These are phyloP conservation scores for Phycomyces blakesleeanus DNA, from an alignment of 192 early-diverging fungal species.

Conservation along the genomic window DNA sequence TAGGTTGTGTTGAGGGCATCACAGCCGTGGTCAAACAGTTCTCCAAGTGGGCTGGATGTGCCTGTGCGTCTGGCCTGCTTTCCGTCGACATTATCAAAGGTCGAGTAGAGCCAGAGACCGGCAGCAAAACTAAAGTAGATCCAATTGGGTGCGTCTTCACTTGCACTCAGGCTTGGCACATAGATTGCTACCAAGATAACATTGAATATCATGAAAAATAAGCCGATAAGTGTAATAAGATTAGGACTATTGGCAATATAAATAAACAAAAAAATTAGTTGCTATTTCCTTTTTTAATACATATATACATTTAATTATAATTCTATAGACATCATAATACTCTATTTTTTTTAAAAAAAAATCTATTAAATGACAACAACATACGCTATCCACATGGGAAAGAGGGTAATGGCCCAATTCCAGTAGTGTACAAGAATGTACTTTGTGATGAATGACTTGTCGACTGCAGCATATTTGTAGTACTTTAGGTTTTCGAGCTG, in stretches of 20 bases:
- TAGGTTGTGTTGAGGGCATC: slow-evolving; percentile 85
- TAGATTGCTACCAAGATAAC: slow-evolving; percentile 65
- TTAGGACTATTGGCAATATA: slow-evolving; percentile 56
- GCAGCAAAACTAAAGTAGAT: slow-evolving; percentile 70
- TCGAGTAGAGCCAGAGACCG: slow-evolving; percentile 84
- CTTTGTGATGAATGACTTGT: slow-evolving; percentile 71
- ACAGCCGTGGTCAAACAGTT: slow-evolving; percentile 84
- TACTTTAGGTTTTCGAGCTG: slow-evolving; percentile 58
- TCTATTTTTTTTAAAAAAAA: too few relatives aligned
- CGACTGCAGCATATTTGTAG: slow-evolving; percentile 86
- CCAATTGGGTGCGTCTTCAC: slow-evolving; percentile 64
- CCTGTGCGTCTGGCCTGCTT: slow-evolving; percentile 81
- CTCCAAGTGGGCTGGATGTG: slow-evolving; percentile 72
- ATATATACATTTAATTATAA: too few relatives aligned
- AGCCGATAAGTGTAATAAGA: slow-evolving; percentile 76
- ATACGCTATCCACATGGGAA: slow-evolving; percentile 84
- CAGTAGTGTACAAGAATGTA: slow-evolving; percentile 82
- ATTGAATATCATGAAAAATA: slow-evolving; percentile 74
- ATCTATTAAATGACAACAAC: too few relatives aligned
- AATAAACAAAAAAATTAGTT: slow-evolving; percentile 3
- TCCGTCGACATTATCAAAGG: slow-evolving; percentile 88
- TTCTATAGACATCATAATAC: too few relatives aligned
- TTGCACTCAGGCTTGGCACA: slow-evolving; percentile 58
- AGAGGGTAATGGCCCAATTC: slow-evolving; percentile 78
- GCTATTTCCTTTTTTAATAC: neutral